Evolutionary conservation across 2,329 filamentous ascomycete species (phyloP).

Genomic region (Colletotrichum musae): DNA sequence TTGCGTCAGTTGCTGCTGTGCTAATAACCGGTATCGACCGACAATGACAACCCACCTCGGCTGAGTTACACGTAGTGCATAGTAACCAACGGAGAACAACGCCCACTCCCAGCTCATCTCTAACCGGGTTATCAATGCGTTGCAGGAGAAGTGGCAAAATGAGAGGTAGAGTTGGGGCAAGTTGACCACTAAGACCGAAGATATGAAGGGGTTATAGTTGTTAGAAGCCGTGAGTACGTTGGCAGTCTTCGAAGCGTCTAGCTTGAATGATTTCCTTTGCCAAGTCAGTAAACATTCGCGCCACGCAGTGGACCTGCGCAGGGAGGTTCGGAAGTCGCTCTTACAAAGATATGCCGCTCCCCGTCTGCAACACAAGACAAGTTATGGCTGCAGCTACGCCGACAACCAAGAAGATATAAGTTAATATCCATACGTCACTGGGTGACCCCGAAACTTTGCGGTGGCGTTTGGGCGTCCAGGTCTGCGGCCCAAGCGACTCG

Average conservation of each 20-base stretch:
- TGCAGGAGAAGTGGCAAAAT: not conserved
- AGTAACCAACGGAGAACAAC: not conserved
- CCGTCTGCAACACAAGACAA: not conserved
- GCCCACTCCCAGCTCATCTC: not conserved
- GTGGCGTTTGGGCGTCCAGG: not conserved
- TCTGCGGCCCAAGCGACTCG: not conserved
- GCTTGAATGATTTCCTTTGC: not conserved
- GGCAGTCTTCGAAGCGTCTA: not conserved
- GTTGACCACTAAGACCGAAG: constrained; percentile 2
- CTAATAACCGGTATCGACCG: not conserved
- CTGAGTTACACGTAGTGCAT: not conserved
- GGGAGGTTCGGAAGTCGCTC: not conserved
- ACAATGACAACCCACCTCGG: not conserved
- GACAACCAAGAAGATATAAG: not conserved
- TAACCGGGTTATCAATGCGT: not conserved
- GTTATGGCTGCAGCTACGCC: not conserved
- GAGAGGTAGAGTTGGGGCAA: not conserved
- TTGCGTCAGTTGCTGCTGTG: not conserved
- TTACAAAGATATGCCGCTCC: not conserved
- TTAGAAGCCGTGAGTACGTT: not conserved
- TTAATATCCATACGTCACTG: not conserved
- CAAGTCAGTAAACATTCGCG: not conserved
- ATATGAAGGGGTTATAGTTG: not conserved
- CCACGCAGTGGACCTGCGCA: too few relatives aligned
- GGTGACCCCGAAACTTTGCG: not conserved